Base-by-base conservation (phyloP, 129 eudicot species). In the Apium graveolens region DNA sequence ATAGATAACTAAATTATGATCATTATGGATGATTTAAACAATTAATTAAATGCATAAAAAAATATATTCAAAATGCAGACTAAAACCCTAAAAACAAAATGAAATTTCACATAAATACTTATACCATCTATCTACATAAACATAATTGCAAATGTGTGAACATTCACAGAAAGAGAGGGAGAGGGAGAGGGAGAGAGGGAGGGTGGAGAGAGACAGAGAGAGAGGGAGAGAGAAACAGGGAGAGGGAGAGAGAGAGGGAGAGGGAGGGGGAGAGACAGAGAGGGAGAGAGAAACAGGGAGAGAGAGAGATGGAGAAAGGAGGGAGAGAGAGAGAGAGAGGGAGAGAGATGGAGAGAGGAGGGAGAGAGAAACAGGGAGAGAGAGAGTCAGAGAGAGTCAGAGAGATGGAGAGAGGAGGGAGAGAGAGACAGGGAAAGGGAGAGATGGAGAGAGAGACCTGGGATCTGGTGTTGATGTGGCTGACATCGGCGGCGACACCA, bases 401-500 rank as follows among this genome's bases (percentile, higher is more conserved):
- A 42, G 62, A 29, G 21, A 73, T 29, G 1, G 21, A 39, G 26
- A 35, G 37, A 35, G 32, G 17, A 21, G 57, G 37, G 76, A 26
- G 31, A 45, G 32, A 5, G 45, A 42, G 45, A 42, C n/a, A 21
- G 57, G 37, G 76, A 26, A n/a, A 45, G 32, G 3, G 45, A 42
- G 45, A 42, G n/a, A n/a, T n/a, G n/a, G 45, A 42, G 45, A 42
- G 45, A 42, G 45, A 3, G 1, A 89, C 99, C 93, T 89, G 85
- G 86, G 99, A 93, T 90, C 99, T 86, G 86, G 97, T 96, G 86
- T 90, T 92, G 85, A 96, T 89, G 87, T 96, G 99, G 97, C 97
- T 92, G 82, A 90, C 92, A 43, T 96, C 99, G 68, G 97, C 97
- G n/a, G 97, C 97, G 66, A 96, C 93, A 34, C 93, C 93, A 7